Evolutionary conservation across 2,329 filamentous ascomycete genomes (phyloP), one percentile per base, ranked within the genome.

Genomic region (Botrytis medusae): DNA sequence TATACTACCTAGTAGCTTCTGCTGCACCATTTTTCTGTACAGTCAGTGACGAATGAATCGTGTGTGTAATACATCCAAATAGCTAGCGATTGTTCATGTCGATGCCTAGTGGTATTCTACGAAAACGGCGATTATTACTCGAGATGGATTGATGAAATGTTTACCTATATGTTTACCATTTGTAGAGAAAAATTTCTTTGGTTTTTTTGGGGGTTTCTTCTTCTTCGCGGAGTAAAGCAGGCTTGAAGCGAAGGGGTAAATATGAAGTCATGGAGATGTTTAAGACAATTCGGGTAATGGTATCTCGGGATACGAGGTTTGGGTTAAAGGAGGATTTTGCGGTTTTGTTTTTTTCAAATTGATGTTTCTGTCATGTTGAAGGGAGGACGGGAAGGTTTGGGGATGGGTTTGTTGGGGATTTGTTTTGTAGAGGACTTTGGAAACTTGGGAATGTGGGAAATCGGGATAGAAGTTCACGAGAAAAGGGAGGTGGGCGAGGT

Each of bases 171-270:
- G 83, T 29, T 61, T 78, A 42, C 75, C 74, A 32, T 84, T 85
- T 74, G 25, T 46, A 2, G 93, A 34, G 93, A 93, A 34, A 48
- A 16, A 59, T 14, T 34, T 37, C 8, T 59, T 14, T n/a, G 22
- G 14, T 48, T 20, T 34, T 22, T 65, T 48, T 48, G n/a, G n/a
- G n/a, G n/a, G n/a, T 5, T 48, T 48, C 4, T 25, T 12, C 5
- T 51, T n/a, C 4, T n/a, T 12, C 10, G 5, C 10, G 22, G 22
- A 51, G 46, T 14, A 22, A 7, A 9, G 22, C 22, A 12, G 34
- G 44, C 22, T 37, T 37, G 44, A 20, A 48, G 16, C 2, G n/a
- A 7, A 12, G 20, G 25, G 44, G 2, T 25, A 2, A 22, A n/a
- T 25, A n/a, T 2, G 14, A n/a, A 7, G 29, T 14, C 4, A 1